Percentiles rank a stretch among this genome's conserved stretches.
phyloP scores from a whole-genome alignment of 208 protist genomes.

The Herpetomonas muscarum region DNA sequence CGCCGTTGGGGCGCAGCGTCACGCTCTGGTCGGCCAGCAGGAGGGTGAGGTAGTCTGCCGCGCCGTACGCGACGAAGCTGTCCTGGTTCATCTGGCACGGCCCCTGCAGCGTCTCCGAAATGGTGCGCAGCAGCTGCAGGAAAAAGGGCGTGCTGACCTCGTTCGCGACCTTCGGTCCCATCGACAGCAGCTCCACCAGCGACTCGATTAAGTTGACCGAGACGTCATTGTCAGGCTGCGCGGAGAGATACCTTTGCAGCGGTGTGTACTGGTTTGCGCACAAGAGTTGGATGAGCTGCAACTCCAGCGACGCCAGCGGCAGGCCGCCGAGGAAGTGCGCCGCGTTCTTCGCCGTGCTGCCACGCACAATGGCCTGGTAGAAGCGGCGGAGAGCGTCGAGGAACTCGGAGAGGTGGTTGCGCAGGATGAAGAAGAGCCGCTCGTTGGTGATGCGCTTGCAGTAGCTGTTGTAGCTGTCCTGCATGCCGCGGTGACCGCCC shows the following conservation, averaged over 20 bases:
- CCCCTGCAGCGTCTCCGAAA: constrained; percentile 47
- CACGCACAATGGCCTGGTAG: constrained; percentile 15
- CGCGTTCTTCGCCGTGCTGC: constrained; percentile 18
- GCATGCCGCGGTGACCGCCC: constrained; percentile 37
- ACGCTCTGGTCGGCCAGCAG: constrained; percentile 16
- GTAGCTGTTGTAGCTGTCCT: constrained; percentile 39
- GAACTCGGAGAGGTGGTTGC: constrained; percentile 36
- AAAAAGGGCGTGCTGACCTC: constrained; percentile 34
- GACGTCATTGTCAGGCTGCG: constrained; percentile 55
- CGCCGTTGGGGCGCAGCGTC: not conserved
- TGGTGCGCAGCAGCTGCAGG: constrained; percentile 39
- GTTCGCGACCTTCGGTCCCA: constrained; percentile 28
- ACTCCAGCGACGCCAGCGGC: constrained; percentile 23
- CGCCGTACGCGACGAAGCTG: constrained; percentile 41
- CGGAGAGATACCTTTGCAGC: constrained; percentile 52
- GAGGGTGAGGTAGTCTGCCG: constrained; percentile 39
- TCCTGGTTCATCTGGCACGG: constrained; percentile 53
- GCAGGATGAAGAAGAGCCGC: constrained; percentile 35
- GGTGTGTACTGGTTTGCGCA: constrained; percentile 55
- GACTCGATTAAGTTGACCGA: constrained; percentile 61
- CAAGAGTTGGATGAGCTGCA: constrained; percentile 58
- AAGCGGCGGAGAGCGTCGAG: constrained; percentile 28
- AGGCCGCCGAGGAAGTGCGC: constrained; percentile 23
- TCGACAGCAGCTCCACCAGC: constrained; percentile 42
- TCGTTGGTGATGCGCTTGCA: constrained; percentile 34